Percentiles rank a stretch among this genome's conserved stretches.
These are phyloP conservation scores for Hypoxylon trugodes DNA, from an alignment of 495 filamentous ascomycete species.

Conservation along the genomic window DNA sequence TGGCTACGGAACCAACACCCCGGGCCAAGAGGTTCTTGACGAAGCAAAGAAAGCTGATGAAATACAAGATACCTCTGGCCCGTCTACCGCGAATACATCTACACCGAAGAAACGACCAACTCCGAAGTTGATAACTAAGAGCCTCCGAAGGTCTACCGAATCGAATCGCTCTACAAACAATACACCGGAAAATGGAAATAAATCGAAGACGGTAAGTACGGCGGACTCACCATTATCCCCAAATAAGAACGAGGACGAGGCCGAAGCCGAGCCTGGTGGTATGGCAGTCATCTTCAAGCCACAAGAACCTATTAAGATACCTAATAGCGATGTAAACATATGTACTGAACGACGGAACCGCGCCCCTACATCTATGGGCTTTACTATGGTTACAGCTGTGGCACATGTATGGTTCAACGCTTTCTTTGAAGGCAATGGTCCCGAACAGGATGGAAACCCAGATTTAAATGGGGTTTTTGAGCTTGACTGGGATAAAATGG, in stretches of 20 bases:
- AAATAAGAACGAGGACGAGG: slow-evolving; percentile 34
- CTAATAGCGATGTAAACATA: slow-evolving; percentile 88
- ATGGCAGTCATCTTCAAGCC: slow-evolving; percentile 83
- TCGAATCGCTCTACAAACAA: slow-evolving; percentile 9
- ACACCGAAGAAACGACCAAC: slow-evolving; percentile 25
- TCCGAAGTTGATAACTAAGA: slow-evolving; percentile 32
- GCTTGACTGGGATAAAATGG: slow-evolving; percentile 68
- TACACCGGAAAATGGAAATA: neutral
- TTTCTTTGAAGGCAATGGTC: slow-evolving; percentile 85
- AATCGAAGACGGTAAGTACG: neutral
- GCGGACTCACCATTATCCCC: slow-evolving; percentile 17
- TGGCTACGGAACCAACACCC: slow-evolving; percentile 47
- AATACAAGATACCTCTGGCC: slow-evolving; percentile 22
- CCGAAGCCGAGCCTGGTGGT: slow-evolving; percentile 57
- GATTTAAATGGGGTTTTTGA: slow-evolving; percentile 64
- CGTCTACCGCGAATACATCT: slow-evolving; percentile 17
- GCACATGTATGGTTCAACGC: slow-evolving; percentile 97
- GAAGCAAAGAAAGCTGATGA: slow-evolving; percentile 41
- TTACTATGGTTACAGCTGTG: slow-evolving; percentile 89
- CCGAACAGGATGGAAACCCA: slow-evolving; percentile 62
- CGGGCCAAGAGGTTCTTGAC: slow-evolving; percentile 33
- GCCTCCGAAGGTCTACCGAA: neutral
- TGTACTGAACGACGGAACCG: slow-evolving; percentile 77
- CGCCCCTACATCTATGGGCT: slow-evolving; percentile 77
- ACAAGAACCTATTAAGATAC: slow-evolving; percentile 64